Evolutionary conservation across 2,329 filamentous ascomycete genomes (phyloP), one percentile per base, ranked within the genome.

Genomic region (Trichoderma sp.): DNA sequence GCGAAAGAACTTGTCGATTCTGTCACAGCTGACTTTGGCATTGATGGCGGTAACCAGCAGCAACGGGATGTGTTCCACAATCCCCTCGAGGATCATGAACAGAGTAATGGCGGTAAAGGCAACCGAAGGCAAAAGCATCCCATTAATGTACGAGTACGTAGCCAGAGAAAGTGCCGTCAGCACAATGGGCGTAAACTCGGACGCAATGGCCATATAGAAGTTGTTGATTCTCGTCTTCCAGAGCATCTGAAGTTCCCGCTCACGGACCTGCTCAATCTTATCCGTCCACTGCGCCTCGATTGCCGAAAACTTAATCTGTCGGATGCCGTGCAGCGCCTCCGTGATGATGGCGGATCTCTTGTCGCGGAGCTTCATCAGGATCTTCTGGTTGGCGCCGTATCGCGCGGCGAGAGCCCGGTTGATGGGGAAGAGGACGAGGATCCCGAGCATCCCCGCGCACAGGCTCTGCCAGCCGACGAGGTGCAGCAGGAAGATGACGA

Each of bases 271-370:
- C 26, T 61, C 44, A 10, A 67, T 57, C 43, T 62, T 68, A 3
- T 54, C 41, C 30, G 54, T 67, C 60, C 60, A 68, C 3, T 24
- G 19, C 5, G 47, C n/a, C 21, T 68, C 66, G 7, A 54, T 48
- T n/a, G 66, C 66, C 6, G 66, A 67, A 10, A 68, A 63, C 10
- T 68, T 67, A 7, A 68, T 68, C 7, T 68, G 66, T 15, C 66
- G 44, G 41, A 68, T 68, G 26, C 59, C 64, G 1, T 56, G 45
- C 0, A 68, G 52, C 1, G 66, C 66, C 1, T 34, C 45, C 1
- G 55, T 21, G 9, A 62, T 55, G 3, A 52, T 48, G 5, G 58
- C 41, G 6, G 54, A 41, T 48, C 64, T 55, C 7, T 61, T 41
- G 10, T 66, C 60, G n/a, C 54, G 65, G 10, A 64, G 55, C 21